Evolutionary conservation across 1,284 basidiomycete species (phyloP).

Genomic region (Puccinia polysora): DNA sequence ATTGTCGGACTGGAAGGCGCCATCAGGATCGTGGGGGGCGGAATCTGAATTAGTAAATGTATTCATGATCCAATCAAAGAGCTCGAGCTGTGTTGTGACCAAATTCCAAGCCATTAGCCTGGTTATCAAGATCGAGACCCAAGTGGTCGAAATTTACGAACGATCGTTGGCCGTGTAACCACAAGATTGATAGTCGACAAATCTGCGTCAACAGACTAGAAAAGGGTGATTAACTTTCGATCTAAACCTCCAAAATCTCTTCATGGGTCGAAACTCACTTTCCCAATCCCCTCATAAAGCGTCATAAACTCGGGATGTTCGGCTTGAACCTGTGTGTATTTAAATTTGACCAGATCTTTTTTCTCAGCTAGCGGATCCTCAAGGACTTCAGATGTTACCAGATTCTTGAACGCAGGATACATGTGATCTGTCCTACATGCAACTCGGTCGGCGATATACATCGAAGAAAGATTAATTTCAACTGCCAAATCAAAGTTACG

Average conservation of each 20-base stretch:
- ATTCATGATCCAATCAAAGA: constrained; percentile 98
- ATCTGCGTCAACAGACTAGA: constrained; percentile 75
- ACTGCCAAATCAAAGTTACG: constrained; percentile 84
- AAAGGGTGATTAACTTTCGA: background rate
- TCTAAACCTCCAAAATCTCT: background rate
- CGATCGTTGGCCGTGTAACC: constrained; percentile 81
- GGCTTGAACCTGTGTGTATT: constrained; percentile 75
- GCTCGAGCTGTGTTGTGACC: constrained; percentile 58
- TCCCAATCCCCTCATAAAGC: constrained; percentile 76
- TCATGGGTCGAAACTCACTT: constrained; percentile 44
- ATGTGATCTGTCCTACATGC: constrained; percentile 58
- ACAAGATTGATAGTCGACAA: constrained; percentile 89
- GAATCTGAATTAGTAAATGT: constrained; percentile 70
- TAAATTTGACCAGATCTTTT: constrained; percentile 75
- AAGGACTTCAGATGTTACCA: constrained; percentile 68
- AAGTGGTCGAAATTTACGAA: constrained; percentile 17
- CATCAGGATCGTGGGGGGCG: constrained; percentile 26
- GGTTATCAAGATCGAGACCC: background rate
- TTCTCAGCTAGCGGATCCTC: constrained; percentile 52
- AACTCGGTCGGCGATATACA: constrained; percentile 65
- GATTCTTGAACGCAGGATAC: constrained; percentile 57
- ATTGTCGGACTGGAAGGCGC: constrained; percentile 32
- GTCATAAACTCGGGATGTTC: constrained; percentile 81
- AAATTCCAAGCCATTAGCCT: background rate
- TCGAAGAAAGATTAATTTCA: constrained; percentile 68